These are phyloP conservation scores for Ambrosia trifida DNA, from an alignment of 129 eudicot genomes.

Conservation along the genomic window DNA sequence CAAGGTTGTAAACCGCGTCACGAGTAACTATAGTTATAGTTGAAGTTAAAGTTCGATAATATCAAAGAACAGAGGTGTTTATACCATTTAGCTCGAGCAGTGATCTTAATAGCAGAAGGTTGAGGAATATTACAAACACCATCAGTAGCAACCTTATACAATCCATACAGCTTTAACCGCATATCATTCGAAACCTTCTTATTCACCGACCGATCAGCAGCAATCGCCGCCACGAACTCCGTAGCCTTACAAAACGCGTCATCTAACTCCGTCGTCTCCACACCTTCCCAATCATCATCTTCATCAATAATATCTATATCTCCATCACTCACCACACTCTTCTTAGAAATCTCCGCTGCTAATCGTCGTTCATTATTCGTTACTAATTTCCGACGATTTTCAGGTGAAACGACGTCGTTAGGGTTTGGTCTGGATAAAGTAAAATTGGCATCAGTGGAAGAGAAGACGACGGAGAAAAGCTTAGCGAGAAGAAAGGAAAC, in stretches of 20 bases:
- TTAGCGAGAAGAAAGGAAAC: constrained; percentile 85
- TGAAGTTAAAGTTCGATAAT: background rate
- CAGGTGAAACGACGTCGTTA: background rate
- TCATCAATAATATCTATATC: no score
- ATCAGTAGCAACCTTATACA: constrained; percentile 89
- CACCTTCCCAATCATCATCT: constrained; percentile 99
- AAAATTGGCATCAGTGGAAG: constrained; percentile 55
- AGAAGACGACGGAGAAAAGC: constrained; percentile 69
- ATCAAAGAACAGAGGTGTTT: background rate
- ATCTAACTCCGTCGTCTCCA: constrained; percentile 83
- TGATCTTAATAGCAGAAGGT: constrained; percentile 81
- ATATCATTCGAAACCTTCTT: constrained; percentile 60
- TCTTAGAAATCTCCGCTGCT: constrained; percentile 41
- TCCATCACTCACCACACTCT: constrained; percentile 10
- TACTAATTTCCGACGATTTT: constrained; percentile 10
- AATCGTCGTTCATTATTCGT: background rate
- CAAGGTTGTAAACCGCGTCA: no score
- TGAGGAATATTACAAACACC: constrained; percentile 80
- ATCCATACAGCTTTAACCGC: constrained; percentile 73
- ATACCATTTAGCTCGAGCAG: constrained; percentile 91
- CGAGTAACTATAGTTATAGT: no score
- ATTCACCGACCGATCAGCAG: constrained; percentile 47
- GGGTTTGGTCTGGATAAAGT: constrained; percentile 36
- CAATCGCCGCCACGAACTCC: constrained; percentile 71
- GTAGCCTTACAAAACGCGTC: constrained; percentile 83